Evolutionary conservation across 2,329 filamentous ascomycete species (phyloP).

Genomic region (Arthrobotrys iridis): DNA sequence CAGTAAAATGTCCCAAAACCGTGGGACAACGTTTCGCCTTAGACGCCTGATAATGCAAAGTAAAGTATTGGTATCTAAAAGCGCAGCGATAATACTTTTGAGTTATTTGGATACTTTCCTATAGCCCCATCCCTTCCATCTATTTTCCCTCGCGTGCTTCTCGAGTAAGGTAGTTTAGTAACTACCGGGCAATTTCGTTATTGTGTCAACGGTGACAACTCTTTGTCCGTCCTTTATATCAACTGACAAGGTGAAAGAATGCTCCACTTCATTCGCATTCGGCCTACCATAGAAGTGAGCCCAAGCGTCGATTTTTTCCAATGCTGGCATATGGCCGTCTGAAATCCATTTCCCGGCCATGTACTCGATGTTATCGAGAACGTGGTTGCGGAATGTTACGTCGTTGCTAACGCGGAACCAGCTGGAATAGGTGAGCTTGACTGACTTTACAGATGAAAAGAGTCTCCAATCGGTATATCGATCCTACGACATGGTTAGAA

Average conservation of each 20-base stretch:
- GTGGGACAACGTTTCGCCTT: too few species aligned
- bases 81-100: too few species aligned
- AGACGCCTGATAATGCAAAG: too few species aligned
- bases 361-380: not conserved
- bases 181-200: not conserved
- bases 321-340: not conserved
- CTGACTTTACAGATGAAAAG: constrained; percentile 2
- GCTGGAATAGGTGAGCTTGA: not conserved
- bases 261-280: not conserved
- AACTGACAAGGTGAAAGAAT: constrained; percentile 5
- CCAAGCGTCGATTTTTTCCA: constrained; percentile 16
- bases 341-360: constrained; percentile 15
- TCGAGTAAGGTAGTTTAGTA: too few species aligned
- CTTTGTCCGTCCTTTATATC: not conserved
- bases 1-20: too few species aligned
- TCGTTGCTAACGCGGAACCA: not conserved
- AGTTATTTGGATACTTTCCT: too few species aligned
- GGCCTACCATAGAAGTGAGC: not conserved
- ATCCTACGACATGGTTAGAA: not conserved
- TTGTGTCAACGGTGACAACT: not conserved
- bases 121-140: not conserved
- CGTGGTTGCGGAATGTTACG: not conserved
- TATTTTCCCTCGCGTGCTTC: not conserved
- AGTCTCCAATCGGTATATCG: not conserved
- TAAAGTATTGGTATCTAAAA: too few species aligned